A percentile compares a stretch with the other conserved stretches of the same genome.
Evolutionary conservation across 495 filamentous ascomycete genomes (phyloP).

Genomic region (Penicillium canescens): DNA sequence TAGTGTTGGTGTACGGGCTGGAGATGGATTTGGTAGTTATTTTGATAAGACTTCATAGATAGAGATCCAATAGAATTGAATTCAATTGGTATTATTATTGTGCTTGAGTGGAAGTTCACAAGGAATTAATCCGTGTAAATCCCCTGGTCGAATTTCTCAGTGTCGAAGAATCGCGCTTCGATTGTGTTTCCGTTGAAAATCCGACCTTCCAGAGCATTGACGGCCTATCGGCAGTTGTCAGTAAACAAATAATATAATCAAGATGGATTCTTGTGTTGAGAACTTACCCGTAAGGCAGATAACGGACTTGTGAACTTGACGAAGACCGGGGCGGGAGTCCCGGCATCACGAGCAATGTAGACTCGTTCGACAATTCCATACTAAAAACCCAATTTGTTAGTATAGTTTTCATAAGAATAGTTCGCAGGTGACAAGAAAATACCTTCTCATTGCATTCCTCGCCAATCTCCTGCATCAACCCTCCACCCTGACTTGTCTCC

Average conservation of each 20-base stretch:
- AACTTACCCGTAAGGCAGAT: constrained; percentile 75
- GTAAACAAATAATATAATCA: constrained; percentile 5
- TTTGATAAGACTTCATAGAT: too few relatives aligned
- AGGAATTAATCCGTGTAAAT: constrained; percentile 53
- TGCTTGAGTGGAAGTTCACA: not conserved
- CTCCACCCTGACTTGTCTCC: constrained; percentile 55
- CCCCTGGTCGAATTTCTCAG: constrained; percentile 74
- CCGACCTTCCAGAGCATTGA: constrained; percentile 81
- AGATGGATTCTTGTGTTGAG: not conserved
- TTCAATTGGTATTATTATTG: not conserved
- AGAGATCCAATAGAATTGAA: not conserved
- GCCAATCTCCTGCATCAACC: constrained; percentile 89
- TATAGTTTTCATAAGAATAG: not conserved
- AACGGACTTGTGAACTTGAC: constrained; percentile 84
- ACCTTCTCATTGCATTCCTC: constrained; percentile 84
- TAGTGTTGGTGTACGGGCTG: too few relatives aligned
- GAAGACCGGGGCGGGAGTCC: constrained; percentile 67
- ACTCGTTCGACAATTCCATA: constrained; percentile 89
- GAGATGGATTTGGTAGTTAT: too few relatives aligned
- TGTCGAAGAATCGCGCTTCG: constrained; percentile 73
- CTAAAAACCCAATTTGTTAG: constrained; percentile 30
- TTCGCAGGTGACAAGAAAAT: not conserved
- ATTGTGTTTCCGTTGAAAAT: constrained; percentile 87
- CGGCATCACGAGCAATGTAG: constrained; percentile 61
- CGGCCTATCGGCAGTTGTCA: constrained; percentile 55